Evolutionary conservation across 176 grass and related monocot species (phyloP).

Genomic region (Lolium multiflorum): DNA sequence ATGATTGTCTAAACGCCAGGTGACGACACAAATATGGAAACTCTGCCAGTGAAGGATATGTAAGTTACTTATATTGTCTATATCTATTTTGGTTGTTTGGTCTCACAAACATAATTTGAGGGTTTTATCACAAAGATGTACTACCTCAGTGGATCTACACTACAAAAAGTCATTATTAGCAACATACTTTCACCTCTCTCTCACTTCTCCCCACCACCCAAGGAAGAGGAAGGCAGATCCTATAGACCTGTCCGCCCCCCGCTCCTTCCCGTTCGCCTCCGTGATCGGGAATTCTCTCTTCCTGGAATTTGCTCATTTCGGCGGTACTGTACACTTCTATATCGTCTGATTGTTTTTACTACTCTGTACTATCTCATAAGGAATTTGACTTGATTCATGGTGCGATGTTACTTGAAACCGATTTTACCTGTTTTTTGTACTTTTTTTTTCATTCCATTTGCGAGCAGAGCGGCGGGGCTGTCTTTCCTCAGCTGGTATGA

Average conservation of each 20-base stretch:
- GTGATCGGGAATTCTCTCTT: not conserved
- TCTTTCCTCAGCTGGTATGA: not conserved
- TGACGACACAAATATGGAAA: no score
- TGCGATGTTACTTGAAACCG: not conserved
- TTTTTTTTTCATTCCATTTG: not conserved
- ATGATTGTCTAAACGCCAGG: no score
- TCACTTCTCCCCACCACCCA: constrained; percentile 40
- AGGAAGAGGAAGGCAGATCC: constrained; percentile 32
- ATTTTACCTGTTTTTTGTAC: no score
- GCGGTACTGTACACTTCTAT: not conserved
- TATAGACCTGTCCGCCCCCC: not conserved
- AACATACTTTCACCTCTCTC: not conserved
- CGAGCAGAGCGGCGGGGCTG: not conserved
- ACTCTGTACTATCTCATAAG: not conserved
- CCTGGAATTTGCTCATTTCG: not conserved
- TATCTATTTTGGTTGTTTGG: no score
- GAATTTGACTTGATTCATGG: not conserved
- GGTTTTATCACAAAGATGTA: no score
- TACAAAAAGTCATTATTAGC: no score
- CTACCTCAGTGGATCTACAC: no score
- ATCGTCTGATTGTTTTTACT: not conserved
- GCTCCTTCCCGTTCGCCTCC: not conserved
- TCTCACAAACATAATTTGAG: no score
- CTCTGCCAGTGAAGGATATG: no score
- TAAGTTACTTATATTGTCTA: no score